Base-by-base conservation (phyloP, 495 filamentous ascomycete genomes). In the Hypomontagnella submonticulosa region DNA sequence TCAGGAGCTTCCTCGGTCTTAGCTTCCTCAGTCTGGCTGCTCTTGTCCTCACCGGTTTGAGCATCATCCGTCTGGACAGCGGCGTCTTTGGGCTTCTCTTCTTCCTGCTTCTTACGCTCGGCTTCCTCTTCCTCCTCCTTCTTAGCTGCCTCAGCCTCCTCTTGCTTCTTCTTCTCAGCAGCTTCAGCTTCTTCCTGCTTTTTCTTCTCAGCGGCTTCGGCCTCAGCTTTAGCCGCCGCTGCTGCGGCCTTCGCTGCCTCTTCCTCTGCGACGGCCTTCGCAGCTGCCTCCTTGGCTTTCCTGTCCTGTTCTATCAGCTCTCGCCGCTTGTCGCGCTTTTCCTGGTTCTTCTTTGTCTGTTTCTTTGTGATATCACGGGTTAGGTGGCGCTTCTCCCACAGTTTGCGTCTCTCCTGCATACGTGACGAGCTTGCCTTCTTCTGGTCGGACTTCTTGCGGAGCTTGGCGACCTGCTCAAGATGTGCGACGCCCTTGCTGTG, bases 401-500 rank as follows among this genome's bases (percentile, higher is more conserved):
- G 51, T 33, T 74, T 72, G n/a, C 76, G 76, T 12, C 81, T 75
- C 62, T 82, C 77, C 40, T 70, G 67, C 69, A 73, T 71, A 27
- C 80, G 80, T 4, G 77, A 79, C 1, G 66, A 59, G 57, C 79
- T 81, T 38, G 80, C 80, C 70, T 83, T 82, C 74, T 81, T 78
- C 59, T 80, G 77, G 51, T 82, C 79, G 13, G 71, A 71, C 62
- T 71, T 69, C 72, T 82, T 81, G 67, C 81, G 78, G 30, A 80
- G 71, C 63, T 75, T 85, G 81, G 75, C 90, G 79, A 76, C 81
- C 58, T 68, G 89, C 80, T 68, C 87, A 13, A 92, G 80, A 20
- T 91, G 84, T 3, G 77, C 76, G 3, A 80, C 76, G 12, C 88
- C 92, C 74, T 93, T 94, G 53, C 89, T 91, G 72, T 96, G 91